Evolutionary conservation across 1,284 basidiomycete species (phyloP).

Genomic region (Leccinum griseonigrum): DNA sequence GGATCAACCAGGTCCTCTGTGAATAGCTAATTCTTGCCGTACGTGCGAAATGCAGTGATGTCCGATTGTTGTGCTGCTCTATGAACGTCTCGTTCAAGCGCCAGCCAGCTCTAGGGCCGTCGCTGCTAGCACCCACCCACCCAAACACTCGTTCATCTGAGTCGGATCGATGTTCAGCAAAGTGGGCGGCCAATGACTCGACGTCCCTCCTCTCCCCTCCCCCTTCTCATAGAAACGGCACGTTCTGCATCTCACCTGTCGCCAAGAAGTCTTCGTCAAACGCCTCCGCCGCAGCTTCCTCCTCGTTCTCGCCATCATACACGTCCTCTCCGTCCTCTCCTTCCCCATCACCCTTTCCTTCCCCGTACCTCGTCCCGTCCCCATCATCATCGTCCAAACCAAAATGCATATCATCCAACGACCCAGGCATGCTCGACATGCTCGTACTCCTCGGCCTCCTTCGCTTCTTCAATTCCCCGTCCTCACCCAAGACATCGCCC

Average conservation of each 20-base stretch:
- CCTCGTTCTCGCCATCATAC: conserved; percentile 41
- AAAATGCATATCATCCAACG: conserved; percentile 57
- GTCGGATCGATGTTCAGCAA: conserved; percentile 3
- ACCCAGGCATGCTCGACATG: conserved; percentile 82
- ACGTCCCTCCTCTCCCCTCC: neutral
- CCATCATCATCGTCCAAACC: conserved; percentile 49
- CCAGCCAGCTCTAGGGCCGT: neutral
- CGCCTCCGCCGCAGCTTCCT: conserved; percentile 56
- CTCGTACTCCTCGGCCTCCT: conserved; percentile 52
- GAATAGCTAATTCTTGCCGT: neutral
- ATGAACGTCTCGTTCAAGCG: neutral
- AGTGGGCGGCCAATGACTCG: neutral
- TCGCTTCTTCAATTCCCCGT: conserved; percentile 37
- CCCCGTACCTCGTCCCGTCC: conserved; percentile 30
- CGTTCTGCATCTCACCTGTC: conserved; percentile 81
- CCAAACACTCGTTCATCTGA: neutral
- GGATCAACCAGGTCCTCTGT: neutral
- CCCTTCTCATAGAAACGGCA: conserved; percentile 61
- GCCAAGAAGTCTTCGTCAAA: conserved; percentile 82
- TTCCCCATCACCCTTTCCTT: conserved; percentile 31
- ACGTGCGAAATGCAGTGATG: neutral
- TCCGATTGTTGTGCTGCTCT: conserved; percentile 13
- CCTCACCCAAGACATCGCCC: conserved; percentile 27
- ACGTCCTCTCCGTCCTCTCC: conserved; percentile 30
- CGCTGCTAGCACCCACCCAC: neutral